Base-by-base conservation (phyloP, 306 rosid species). In the Casuarina cunninghamiana region DNA sequence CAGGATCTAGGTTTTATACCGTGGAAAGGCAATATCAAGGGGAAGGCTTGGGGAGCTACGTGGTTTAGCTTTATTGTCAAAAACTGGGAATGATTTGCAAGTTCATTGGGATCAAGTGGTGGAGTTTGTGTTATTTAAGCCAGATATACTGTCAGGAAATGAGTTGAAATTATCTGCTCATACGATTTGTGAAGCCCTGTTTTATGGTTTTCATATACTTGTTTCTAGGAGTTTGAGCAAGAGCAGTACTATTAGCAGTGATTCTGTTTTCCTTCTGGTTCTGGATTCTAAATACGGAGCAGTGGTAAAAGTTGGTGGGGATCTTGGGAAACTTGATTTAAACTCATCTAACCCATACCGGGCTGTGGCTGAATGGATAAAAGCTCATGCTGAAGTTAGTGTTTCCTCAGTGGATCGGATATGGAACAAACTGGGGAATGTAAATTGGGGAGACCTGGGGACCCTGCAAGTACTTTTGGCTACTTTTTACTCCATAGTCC, bases 381-480 rank as follows among this genome's bases (percentile, higher is more conserved):
- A 83, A 76, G 72, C 86, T 60, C 68, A 83, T 66, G 88, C 97
- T 44, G 91, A 90, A 88, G 86, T 94, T 21, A 5, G 84, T 54
- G 82, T 94, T 80, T 90, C 96, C 54, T 93, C 88, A 0, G 88
- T 88, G 54, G 96, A 92, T 58, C 86, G 85, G 10, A 87, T 94
- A 81, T 94, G 98, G 98, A 94, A 94, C 90, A 86, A 81, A 55
- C 72, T 94, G 2, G 98, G 98, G 82, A 94, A 94, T 85, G 89
- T 90, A 53, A 91, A 84, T 71, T 94, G 98, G 98, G 91, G 97
- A 10, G 98, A 94, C 83, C 44, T 90, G 41, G 98, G 98, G 74
- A 89, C 98, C 66, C 82, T 94, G 26, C 97, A 91, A 71, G 49
- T 91, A 79, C 84, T 94, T 16, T 84, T 92, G 86, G 97, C 98